Base-by-base conservation (phyloP, 2,329 filamentous ascomycete species). In the Microdochium paspali region DNA sequence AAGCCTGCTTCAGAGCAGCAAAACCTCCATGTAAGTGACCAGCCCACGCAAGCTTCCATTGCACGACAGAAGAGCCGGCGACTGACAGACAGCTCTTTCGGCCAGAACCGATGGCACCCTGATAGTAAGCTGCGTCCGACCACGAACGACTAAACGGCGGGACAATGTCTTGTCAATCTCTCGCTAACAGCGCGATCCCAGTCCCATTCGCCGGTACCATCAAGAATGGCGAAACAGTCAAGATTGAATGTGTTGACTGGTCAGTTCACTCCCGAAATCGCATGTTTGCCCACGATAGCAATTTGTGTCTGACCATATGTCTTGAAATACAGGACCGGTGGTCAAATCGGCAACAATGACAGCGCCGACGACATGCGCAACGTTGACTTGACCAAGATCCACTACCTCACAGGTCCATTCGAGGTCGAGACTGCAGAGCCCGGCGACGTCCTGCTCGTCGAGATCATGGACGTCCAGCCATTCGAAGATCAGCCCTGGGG, bases 391-490 rank as follows among this genome's bases (percentile, higher is more conserved):
- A 94, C 87, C 21, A 77, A 79, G 49, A 78, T 94, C 44, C 90
- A 96, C 66, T 95, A 95, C 62, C 77, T 96, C 4, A 90, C 85
- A 0, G 90, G 90, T 0, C 90, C 90, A 0, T 95, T 95, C 54
- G 86, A 95, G 47, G 77, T 96, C 48, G 85, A 90, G 60, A 83
- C 80, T 1, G 89, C 89, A 1, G 80, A 90, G 63, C 89, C 90
- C 0, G 90, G 90, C 0, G 90, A 95, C 60, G 73, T 95, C 1
- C 74, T 95, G 0, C 69, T 94, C 0, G 86, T 95, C 7, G 89
- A 95, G 63, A 95, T 95, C 54, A 89, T 91, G 64, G 90, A 96
- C 58, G 87, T 95, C 0, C 89, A 96, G 68, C 90, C 90, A 0
- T 82, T 95, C 54, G 75, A 91, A 52, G 81, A 93, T 25, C 80